These are phyloP conservation scores for Fusarium torulosum DNA, from an alignment of 2,329 filamentous ascomycete species.

Conservation along the genomic window DNA sequence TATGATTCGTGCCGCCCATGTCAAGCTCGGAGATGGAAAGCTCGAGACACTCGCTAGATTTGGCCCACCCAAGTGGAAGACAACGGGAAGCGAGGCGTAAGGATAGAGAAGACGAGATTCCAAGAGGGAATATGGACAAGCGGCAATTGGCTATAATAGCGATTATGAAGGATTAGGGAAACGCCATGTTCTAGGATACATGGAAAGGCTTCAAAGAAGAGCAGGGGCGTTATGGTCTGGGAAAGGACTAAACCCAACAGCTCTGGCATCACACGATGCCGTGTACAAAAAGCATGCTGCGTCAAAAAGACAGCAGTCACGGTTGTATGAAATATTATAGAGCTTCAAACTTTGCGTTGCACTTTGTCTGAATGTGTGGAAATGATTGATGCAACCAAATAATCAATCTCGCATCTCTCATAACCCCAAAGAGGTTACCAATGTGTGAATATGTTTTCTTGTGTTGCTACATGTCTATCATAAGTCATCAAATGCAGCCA, in stretches of 20 bases:
- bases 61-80: slow-evolving; percentile 64
- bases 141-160: slow-evolving; percentile 6
- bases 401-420: not conserved
- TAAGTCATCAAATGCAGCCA: slow-evolving; percentile 44
- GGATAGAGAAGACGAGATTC: not conserved
- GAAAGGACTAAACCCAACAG: slow-evolving; percentile 11
- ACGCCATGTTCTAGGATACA: slow-evolving; percentile 41
- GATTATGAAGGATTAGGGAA: not conserved
- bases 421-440: not conserved
- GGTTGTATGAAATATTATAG: slow-evolving; percentile 47
- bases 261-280: slow-evolving; percentile 43
- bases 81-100: slow-evolving; percentile 51
- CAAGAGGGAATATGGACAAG: slow-evolving; percentile 7
- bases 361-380: slow-evolving; percentile 4
- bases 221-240: slow-evolving; percentile 5
- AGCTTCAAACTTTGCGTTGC: slow-evolving; percentile 37
- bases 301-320: slow-evolving; percentile 33
- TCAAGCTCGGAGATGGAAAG: slow-evolving; percentile 81
- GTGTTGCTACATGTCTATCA: slow-evolving; percentile 46
- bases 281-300: slow-evolving; percentile 47
- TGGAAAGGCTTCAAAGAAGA: not conserved
- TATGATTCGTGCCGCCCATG: slow-evolving; percentile 87
- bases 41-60: slow-evolving; percentile 65
- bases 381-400: not conserved
- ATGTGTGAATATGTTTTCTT: slow-evolving; percentile 23